Percentiles rank a stretch among this genome's conserved stretches.
Conservation (phyloP, 176 grass and related monocot genomes). For the Themeda triandra region DNA sequence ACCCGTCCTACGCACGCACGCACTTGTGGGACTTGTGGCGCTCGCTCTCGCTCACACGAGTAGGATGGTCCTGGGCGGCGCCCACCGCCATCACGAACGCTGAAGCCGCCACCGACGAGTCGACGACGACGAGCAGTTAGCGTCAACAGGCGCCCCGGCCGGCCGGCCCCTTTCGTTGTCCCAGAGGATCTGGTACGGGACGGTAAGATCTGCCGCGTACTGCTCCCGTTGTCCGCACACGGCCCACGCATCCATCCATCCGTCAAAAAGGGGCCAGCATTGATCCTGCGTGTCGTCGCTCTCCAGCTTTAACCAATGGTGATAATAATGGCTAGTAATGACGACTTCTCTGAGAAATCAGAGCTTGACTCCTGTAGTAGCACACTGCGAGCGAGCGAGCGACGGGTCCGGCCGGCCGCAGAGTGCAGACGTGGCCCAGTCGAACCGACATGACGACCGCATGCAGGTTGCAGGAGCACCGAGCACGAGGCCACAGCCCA, state of each 20-base stretch:
- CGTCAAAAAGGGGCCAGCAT: neutral
- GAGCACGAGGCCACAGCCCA: too few relatives aligned
- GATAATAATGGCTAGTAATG: neutral
- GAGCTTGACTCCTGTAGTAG: neutral
- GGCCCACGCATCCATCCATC: neutral
- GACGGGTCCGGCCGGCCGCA: too few relatives aligned
- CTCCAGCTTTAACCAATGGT: neutral
- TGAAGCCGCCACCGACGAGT: neutral
- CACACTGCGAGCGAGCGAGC: neutral
- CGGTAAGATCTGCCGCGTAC: conserved; percentile 7
- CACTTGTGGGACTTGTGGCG: too few relatives aligned
- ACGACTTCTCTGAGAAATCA: neutral
- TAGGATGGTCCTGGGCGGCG: conserved; percentile 6
- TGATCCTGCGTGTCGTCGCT: neutral
- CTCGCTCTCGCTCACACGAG: neutral
- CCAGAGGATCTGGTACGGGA: neutral
- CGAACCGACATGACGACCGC: neutral
- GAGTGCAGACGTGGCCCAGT: neutral
- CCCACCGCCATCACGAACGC: neutral
- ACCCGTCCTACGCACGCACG: neutral
- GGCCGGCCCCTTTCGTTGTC: neutral
- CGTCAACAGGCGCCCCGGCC: neutral
- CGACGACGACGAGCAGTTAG: neutral
- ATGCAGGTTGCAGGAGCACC: neutral
- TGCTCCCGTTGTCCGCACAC: neutral